A percentile compares a stretch with the other conserved stretches of the same genome.
Evolutionary conservation across 306 rosid genomes (phyloP).

Genomic region (Pterocarpus macrocarpus): DNA sequence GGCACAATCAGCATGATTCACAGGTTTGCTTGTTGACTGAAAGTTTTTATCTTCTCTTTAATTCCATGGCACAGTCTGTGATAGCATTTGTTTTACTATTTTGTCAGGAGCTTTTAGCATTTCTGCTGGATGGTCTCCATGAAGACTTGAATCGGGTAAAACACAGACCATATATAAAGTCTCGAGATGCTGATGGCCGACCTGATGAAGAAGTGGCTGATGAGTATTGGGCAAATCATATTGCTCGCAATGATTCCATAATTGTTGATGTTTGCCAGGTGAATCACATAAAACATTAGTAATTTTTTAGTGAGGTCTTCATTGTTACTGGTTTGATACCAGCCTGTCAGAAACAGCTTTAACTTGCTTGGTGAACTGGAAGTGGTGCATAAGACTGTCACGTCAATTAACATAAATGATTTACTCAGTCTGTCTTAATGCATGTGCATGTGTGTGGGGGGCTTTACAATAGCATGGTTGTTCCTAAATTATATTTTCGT

Average conservation of each 20-base stretch:
- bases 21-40: conserved; percentile 71
- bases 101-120: conserved; percentile 96
- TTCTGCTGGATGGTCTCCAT: conserved; percentile 96
- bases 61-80: conserved; percentile 41
- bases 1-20: conserved; percentile 98
- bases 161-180: conserved; percentile 90
- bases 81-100: conserved; percentile 43
- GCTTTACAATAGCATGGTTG: too few relatives aligned
- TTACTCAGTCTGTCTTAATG: conserved; percentile 17
- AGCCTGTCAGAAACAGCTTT: conserved; percentile 31
- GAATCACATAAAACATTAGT: conserved; percentile 48
- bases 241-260: conserved; percentile 97
- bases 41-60: conserved; percentile 5
- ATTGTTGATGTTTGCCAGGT: conserved; percentile 99
- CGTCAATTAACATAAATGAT: conserved; percentile 13
- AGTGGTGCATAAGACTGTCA: conserved; percentile 21
- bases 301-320: neutral
- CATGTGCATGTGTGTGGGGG: neutral
- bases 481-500: neutral
- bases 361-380: conserved; percentile 33
- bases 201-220: conserved; percentile 99
- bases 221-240: conserved; percentile 98
- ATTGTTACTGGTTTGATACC: conserved; percentile 36
- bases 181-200: conserved; percentile 98
- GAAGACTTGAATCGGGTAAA: conserved; percentile 98